Conservation (phyloP, 192 early-diverging fungal species). For the Chytriomyces sp. region DNA sequence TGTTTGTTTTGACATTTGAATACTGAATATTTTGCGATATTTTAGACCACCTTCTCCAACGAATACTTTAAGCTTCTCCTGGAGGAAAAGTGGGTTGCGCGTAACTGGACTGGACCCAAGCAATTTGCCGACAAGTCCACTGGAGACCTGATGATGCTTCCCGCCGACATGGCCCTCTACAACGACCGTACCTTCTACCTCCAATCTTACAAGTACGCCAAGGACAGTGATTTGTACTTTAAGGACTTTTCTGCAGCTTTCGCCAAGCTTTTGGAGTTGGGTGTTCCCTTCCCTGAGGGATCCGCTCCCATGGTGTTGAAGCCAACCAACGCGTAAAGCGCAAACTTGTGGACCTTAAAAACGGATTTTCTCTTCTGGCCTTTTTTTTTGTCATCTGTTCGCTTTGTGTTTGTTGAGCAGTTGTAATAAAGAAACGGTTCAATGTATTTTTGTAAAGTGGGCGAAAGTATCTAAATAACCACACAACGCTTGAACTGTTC, state of each 20-base stretch:
- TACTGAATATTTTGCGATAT: neutral
- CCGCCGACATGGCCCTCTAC: constrained; percentile 70
- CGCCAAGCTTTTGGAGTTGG: constrained; percentile 85
- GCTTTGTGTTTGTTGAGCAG: neutral
- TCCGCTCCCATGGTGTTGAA: constrained; percentile 12
- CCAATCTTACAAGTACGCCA: constrained; percentile 85
- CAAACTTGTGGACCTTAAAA: neutral
- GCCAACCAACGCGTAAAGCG: constrained; percentile 30
- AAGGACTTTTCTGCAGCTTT: constrained; percentile 87
- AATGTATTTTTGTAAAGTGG: too few relatives aligned
- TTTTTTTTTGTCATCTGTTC: neutral
- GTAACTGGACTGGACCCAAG: constrained; percentile 80
- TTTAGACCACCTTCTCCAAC: constrained; percentile 84
- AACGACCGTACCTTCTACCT: constrained; percentile 50
- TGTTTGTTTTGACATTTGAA: neutral
- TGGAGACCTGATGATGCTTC: constrained; percentile 71
- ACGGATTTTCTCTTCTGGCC: neutral
- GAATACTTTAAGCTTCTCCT: constrained; percentile 76
- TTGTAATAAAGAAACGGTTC: too few relatives aligned
- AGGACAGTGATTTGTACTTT: constrained; percentile 85
- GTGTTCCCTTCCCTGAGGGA: constrained; percentile 58
- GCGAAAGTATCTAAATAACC: too few relatives aligned
- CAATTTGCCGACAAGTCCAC: constrained; percentile 86
- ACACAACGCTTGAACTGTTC: too few relatives aligned
- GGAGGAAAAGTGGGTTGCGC: constrained; percentile 79